Conservation (phyloP, 2,329 filamentous ascomycete genomes). For the Colletotrichum sp. region DNA sequence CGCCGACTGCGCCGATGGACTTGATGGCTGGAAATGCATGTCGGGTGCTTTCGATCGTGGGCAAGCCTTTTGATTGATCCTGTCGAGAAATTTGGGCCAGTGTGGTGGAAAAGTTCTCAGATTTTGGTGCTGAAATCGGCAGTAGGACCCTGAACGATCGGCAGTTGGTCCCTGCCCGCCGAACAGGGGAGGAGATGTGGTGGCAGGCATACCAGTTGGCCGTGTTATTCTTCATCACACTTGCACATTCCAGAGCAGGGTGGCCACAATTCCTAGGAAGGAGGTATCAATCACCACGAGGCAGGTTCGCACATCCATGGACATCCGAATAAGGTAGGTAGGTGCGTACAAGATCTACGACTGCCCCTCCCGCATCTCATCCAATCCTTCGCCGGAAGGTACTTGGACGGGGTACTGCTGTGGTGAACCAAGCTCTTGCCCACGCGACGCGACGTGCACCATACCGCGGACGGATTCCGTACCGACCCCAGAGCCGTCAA, state of each 20-base stretch:
- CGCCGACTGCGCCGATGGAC: not conserved
- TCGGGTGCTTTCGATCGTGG: not conserved
- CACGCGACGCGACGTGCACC: no score
- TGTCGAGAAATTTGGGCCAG: not conserved
- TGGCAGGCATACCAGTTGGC: not conserved
- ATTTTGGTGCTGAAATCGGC: not conserved
- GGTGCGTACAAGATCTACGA: no score
- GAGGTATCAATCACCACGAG: no score
- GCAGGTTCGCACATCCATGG: no score
- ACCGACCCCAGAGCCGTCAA: no score
- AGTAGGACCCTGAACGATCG: not conserved
- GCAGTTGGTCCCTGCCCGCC: not conserved
- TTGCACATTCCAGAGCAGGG: not conserved
- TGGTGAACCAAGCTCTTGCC: no score
- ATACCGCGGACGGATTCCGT: no score
- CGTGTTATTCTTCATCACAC: not conserved
- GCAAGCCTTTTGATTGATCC: not conserved
- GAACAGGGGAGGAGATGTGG: not conserved
- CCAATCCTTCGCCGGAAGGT: no score
- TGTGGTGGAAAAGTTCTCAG: not conserved
- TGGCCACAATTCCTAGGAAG: no score
- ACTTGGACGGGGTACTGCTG: no score
- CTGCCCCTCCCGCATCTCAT: no score
- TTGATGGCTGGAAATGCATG: not conserved
- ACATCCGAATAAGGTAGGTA: no score